phyloP scores from a whole-genome alignment of 2,329 filamentous ascomycete genomes.

The Epichloe brachyelytri region DNA sequence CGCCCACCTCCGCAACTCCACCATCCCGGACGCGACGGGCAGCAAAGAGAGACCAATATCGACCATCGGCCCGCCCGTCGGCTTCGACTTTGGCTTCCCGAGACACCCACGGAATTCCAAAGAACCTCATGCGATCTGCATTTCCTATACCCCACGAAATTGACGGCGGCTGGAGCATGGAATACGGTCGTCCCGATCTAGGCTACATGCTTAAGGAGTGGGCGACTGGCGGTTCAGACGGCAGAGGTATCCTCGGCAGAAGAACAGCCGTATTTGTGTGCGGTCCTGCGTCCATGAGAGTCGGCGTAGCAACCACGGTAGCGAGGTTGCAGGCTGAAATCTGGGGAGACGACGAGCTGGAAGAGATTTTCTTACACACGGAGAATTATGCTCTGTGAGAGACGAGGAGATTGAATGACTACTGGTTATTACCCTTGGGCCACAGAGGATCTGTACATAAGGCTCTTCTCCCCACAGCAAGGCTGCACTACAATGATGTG shows the following conservation, averaged over 20 bases:
- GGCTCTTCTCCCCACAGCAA: neutral
- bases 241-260: conserved; percentile 59
- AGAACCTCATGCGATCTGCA: conserved; percentile 80
- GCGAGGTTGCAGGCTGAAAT: conserved; percentile 73
- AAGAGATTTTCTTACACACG: conserved; percentile 88
- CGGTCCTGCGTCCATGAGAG: conserved; percentile 74
- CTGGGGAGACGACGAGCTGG: conserved; percentile 62
- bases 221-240: conserved; percentile 56
- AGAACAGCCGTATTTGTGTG: conserved; percentile 87
- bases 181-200: conserved; percentile 83
- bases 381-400: conserved; percentile 79
- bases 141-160: conserved; percentile 59
- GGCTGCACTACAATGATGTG: no score
- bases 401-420: neutral
- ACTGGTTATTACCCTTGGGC: neutral
- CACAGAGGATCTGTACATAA: neutral
- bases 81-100: conserved; percentile 71
- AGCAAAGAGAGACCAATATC: conserved; percentile 33
- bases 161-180: conserved; percentile 75
- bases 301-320: conserved; percentile 77
- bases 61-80: conserved; percentile 45
- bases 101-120: conserved; percentile 76
- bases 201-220: conserved; percentile 76
- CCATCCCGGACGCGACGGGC: conserved; percentile 18
- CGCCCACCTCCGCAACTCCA: conserved; percentile 40